Evolutionary conservation across 2,329 filamentous ascomycete genomes (phyloP).

Genomic region (Cordyceps cateniannulata): DNA sequence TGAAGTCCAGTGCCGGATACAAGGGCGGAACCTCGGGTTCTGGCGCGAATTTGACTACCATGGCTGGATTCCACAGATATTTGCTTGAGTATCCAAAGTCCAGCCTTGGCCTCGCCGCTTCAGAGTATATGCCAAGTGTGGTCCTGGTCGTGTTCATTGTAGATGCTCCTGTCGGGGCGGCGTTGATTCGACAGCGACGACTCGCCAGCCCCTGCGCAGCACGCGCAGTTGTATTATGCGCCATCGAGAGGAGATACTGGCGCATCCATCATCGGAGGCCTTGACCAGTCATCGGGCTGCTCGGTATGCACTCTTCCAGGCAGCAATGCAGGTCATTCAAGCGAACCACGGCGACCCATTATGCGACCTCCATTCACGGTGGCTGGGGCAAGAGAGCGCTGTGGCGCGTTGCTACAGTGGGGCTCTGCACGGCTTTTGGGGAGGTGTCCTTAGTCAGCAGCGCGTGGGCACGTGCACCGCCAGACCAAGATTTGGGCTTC

Average conservation of each 20-base stretch:
- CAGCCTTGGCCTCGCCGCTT: not conserved
- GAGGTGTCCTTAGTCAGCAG: conserved; percentile 28
- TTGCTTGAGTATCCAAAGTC: not conserved
- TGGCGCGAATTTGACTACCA: conserved; percentile 26
- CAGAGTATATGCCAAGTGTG: not conserved
- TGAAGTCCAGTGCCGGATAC: conserved; percentile 19
- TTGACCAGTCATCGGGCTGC: not conserved
- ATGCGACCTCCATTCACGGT: conserved; percentile 5
- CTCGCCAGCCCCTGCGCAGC: not conserved
- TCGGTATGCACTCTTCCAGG: conserved; percentile 2
- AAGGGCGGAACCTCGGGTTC: conserved; percentile 17
- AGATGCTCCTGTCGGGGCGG: not conserved
- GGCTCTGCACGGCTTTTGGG: too few relatives aligned
- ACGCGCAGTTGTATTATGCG: conserved; percentile 5
- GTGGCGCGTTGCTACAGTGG: not conserved
- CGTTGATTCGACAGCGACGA: not conserved
- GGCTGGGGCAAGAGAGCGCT: not conserved
- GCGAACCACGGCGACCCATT: not conserved
- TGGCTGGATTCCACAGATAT: conserved; percentile 24
- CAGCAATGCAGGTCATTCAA: conserved; percentile 5
- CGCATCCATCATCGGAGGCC: not conserved
- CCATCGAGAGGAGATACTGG: not conserved
- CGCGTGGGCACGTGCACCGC: conserved; percentile 26
- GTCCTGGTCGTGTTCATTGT: not conserved
- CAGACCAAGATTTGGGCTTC: not conserved